Evolutionary conservation across 2,329 filamentous ascomycete genomes (phyloP), one percentile per base, ranked within the genome.

Genomic region (Leptographium wingfieldii): DNA sequence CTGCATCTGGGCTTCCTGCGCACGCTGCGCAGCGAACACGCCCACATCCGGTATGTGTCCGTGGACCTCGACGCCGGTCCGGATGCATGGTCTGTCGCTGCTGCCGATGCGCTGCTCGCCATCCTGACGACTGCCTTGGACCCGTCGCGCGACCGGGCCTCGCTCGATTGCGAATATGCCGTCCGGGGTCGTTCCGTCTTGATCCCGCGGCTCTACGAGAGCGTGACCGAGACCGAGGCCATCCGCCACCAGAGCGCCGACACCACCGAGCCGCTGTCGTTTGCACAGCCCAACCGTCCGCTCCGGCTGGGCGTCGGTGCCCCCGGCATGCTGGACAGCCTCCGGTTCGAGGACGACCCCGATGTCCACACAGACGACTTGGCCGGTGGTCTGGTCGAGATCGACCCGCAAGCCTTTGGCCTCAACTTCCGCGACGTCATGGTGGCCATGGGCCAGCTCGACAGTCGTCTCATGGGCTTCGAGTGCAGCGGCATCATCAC

Each of bases 191-290:
- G 52, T 3, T 11, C 6, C 2, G 19, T 54, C 5, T 43, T 19
- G 2, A 75, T 57, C 12, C 25, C 59, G 2, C 57, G 59, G 11
- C 51, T 65, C 6, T 19, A 59, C 54, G 62, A 65, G 27, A 49
- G 53, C 5, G 73, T 73, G 67, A 73, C 76, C 63, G 71, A 73
- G 29, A 68, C 73, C 10, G 73, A 78, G 2, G 29, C 31, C 1
- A 7, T 3, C 1, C 5, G 19, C 19, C 48, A 52, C 9, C 62
- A 63, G 25, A 60, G 62, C 3, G 59, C 58, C 22, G 16, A 49
- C 16, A 56, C 57, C n/a, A 61, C 54, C 0, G 60, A 16, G 60
- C 43, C 57, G 55, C 4, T 56, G 58, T 27, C 48, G 16, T 11
- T 65, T 27, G 3, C 63, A 22, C 61, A 62, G 40, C 57, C 56